Base-by-base conservation (phyloP, 176 grass and related monocot genomes). In the Coix lacrymajobi region DNA sequence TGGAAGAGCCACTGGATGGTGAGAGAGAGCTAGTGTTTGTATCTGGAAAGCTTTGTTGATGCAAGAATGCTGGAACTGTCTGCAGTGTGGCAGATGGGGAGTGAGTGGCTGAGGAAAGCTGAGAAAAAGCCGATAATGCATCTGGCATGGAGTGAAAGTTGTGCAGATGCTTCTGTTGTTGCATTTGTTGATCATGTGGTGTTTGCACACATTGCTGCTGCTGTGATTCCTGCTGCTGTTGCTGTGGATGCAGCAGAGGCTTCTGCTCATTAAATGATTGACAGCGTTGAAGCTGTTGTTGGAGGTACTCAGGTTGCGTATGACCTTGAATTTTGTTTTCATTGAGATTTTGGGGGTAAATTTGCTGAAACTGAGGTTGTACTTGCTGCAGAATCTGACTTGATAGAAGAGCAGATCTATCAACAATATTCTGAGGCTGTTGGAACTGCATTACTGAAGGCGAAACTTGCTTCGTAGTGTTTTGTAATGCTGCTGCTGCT, bases 401-500 rank as follows among this genome's bases (percentile, higher is more conserved):
- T 6, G 89, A 75, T 33, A 85, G 79, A 78, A 91, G 74, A 78
- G 84, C 11, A 64, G 79, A 70, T 75, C 87, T 86, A 83, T 82
- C 72, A 81, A 40, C 77, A 77, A 71, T 80, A 43, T 88, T 91
- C 16, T 94, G 84, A 72, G 88, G 79, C 79, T 90, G 90, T 76
- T 93, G 96, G 82, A 95, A 98, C 77, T 95, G 96, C 87, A 98
- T 69, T 51, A 94, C 54, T 40, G 85, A 49, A 31, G 93, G 79
- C 13, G 76, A 75, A 60, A 88, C 34, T 82, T 93, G 89, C 88
- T 95, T 98, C 20, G 61, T n/a, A 8, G 45, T 88, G 88, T 61
- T 87, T 41, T 69, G 85, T 79, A 87, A 80, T 45, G 80, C 75
- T 68, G 84, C 81, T 60, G 88, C 80, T 71, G 86, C 66, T 19